Conservation (phyloP, 208 protist genomes). For the Angomonas deanei region DNA sequence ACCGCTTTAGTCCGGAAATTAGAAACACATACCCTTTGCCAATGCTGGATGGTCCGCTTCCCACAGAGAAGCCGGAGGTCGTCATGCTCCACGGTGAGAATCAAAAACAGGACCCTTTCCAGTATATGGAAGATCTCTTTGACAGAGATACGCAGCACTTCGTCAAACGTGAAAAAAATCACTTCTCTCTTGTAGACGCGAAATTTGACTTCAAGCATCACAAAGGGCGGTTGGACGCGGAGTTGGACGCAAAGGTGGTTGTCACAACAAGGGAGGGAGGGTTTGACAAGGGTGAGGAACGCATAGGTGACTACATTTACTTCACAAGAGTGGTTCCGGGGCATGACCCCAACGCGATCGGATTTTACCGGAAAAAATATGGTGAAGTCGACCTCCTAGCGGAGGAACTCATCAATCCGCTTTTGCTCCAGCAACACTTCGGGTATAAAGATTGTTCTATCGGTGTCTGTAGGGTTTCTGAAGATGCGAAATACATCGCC, state of each 20-base stretch:
- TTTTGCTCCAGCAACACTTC: slow-evolving; percentile 81
- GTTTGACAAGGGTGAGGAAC: slow-evolving; percentile 89
- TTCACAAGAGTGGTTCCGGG: slow-evolving; percentile 79
- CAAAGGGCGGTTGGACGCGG: slow-evolving; percentile 76
- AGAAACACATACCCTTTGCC: slow-evolving; percentile 69
- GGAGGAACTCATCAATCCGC: slow-evolving; percentile 89
- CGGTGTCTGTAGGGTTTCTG: slow-evolving; percentile 83
- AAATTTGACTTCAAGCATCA: slow-evolving; percentile 87
- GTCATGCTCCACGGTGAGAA: slow-evolving; percentile 47
- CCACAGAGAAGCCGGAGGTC: slow-evolving; percentile 38
- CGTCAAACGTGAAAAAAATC: slow-evolving; percentile 60
- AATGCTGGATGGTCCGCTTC: slow-evolving; percentile 73
- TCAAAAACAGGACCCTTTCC: slow-evolving; percentile 67
- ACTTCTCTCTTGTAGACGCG: slow-evolving; percentile 55
- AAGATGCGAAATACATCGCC: slow-evolving; percentile 83
- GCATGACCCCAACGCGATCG: slow-evolving; percentile 64
- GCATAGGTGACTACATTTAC: slow-evolving; percentile 88
- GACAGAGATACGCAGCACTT: slow-evolving; percentile 68
- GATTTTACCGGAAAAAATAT: slow-evolving; percentile 86
- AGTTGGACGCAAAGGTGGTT: slow-evolving; percentile 82
- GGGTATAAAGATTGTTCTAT: slow-evolving; percentile 84
- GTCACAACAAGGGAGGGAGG: slow-evolving; percentile 82
- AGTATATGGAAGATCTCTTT: slow-evolving; percentile 88
- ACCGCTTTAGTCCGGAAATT: slow-evolving; percentile 57
- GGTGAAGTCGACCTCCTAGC: slow-evolving; percentile 80